These are phyloP conservation scores for Nidularia pulvinata DNA, from an alignment of 768 basidiomycete species.

Conservation along the genomic window DNA sequence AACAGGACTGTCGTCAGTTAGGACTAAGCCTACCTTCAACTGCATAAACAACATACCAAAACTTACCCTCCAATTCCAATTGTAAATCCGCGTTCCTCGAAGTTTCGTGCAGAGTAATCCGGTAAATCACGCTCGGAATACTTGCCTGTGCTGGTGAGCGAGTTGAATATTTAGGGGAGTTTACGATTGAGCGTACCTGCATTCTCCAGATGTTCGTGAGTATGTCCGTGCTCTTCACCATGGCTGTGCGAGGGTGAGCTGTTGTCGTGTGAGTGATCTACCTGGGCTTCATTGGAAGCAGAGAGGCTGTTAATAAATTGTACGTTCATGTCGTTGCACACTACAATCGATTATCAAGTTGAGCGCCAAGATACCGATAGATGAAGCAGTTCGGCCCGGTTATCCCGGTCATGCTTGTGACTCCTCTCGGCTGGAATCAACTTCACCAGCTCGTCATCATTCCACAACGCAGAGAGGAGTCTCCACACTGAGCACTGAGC, in stretches of 20 bases:
- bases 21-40: background rate
- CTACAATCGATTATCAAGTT: no score
- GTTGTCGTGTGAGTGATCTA: constrained; percentile 60
- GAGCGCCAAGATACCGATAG: background rate
- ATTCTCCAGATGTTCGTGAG: constrained; percentile 91
- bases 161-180: background rate
- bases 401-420: no score
- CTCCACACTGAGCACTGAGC: no score
- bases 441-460: no score
- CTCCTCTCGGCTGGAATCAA: no score
- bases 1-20: constrained; percentile 68
- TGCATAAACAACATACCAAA: background rate
- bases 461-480: no score
- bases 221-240: constrained; percentile 88
- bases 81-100: constrained; percentile 93
- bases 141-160: constrained; percentile 56
- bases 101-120: constrained; percentile 82
- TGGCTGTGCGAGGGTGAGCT: constrained; percentile 61
- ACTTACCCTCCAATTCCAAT: constrained; percentile 96
- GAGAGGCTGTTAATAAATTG: constrained; percentile 76
- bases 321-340: constrained; percentile 59
- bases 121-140: constrained; percentile 93
- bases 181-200: constrained; percentile 53
- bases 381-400: no score
- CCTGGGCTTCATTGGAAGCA: constrained; percentile 23